phyloP scores from a whole-genome alignment of 2,329 filamentous ascomycete genomes.

The Cytospora schulzeri region DNA sequence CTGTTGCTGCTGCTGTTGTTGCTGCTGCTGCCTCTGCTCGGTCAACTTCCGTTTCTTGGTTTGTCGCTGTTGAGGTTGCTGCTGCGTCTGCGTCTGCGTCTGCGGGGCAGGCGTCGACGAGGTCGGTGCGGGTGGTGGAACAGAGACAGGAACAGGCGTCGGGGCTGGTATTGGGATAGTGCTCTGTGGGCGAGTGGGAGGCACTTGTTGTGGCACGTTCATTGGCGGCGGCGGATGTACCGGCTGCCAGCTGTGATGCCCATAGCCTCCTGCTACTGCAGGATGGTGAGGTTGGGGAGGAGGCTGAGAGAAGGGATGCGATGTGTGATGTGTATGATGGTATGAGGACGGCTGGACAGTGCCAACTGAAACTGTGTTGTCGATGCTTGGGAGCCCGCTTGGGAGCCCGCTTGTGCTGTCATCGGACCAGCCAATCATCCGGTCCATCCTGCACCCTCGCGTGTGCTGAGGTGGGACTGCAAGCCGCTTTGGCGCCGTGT shows the following conservation, averaged over 20 bases:
- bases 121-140: constrained; percentile 22
- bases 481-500: constrained; percentile 18
- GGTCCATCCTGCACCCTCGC: constrained; percentile 27
- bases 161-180: constrained; percentile 26
- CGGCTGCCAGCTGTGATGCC: constrained; percentile 29
- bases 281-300: constrained; percentile 28
- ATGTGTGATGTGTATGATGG: constrained; percentile 24
- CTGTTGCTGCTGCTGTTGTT: constrained; percentile 31
- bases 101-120: constrained; percentile 23
- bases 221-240: constrained; percentile 30
- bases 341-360: constrained; percentile 27
- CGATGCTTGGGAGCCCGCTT: constrained; percentile 26
- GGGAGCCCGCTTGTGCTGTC: constrained; percentile 21
- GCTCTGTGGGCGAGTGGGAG: constrained; percentile 27
- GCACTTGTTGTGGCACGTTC: constrained; percentile 29
- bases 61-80: constrained; percentile 25
- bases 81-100: constrained; percentile 14
- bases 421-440: constrained; percentile 28
- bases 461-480: constrained; percentile 24
- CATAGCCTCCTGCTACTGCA: constrained; percentile 28
- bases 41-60: constrained; percentile 29
- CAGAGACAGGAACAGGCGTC: constrained; percentile 25
- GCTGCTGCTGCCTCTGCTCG: constrained; percentile 29
- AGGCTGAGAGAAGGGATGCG: constrained; percentile 26
- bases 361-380: constrained; percentile 29